Evolutionary conservation across 345 rosid genomes (phyloP).

Genomic region (Cardamine resedifolia): DNA sequence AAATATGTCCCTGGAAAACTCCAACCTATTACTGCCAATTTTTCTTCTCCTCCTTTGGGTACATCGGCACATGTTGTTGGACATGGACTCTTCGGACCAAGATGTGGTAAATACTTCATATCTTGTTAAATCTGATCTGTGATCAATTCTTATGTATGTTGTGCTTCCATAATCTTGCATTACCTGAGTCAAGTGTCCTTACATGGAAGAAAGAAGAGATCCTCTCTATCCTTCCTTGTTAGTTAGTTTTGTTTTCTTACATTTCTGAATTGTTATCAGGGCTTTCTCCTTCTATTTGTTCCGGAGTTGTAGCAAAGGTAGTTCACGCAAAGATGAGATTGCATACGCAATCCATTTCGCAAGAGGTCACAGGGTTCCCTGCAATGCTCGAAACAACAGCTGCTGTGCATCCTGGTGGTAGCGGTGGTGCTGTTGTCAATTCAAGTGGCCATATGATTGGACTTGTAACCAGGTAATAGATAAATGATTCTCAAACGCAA

Average conservation of each 20-base stretch:
- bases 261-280: conserved; percentile 45
- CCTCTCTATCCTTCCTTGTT: conserved; percentile 9
- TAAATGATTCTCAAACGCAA: neutral
- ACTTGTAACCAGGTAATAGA: conserved; percentile 79
- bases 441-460: conserved; percentile 79
- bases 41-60: conserved; percentile 61
- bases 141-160: neutral
- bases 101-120: conserved; percentile 59
- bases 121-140: conserved; percentile 19
- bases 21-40: conserved; percentile 50
- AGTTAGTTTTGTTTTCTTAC: neutral
- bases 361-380: conserved; percentile 45
- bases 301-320: conserved; percentile 82
- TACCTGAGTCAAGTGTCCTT: neutral
- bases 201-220: neutral
- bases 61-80: conserved; percentile 76
- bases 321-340: conserved; percentile 52
- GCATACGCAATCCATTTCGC: conserved; percentile 35
- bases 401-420: conserved; percentile 93
- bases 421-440: conserved; percentile 92
- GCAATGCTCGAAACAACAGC: conserved; percentile 98
- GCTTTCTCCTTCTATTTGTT: conserved; percentile 73
- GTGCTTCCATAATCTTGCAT: conserved; percentile 5
- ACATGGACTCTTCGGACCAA: conserved; percentile 86
- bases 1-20: conserved; percentile 57